Evolutionary conservation across 768 basidiomycete genomes (phyloP), one percentile per base, ranked within the genome.

Genomic region (Kwoniella mangroviensis): DNA sequence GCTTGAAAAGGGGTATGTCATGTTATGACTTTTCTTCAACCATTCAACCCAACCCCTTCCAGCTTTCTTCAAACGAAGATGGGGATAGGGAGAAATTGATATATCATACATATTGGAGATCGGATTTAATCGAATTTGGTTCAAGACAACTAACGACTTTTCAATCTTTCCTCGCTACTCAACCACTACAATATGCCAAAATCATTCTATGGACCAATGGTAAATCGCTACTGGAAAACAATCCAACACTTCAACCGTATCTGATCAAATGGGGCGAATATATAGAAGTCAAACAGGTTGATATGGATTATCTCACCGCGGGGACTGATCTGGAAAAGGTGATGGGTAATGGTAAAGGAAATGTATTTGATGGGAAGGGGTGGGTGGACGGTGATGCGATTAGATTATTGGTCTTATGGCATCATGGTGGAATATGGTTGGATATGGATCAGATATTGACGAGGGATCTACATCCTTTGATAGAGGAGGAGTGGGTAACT

Each of bases 401-500:
- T n/a, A 86, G 96, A 61, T 79, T 98, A 73, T 84, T 99, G 69
- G 88, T 94, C 34, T 84, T 97, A 42, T 98, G 94, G 92, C 89
- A 88, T 70, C 89, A 88, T 77, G 96, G 96, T 1, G 96, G 96
- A 0, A 88, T 97, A 24, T 98, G 96, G 96, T 86, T 98, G 57
- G 96, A 99, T 81, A 97, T 98, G 94, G 96, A 99, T 83, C 92
- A 92, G 61, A 86, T 98, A 65, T 85, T 98, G 72, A 96, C 93
- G 55, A 86, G 96, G 65, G 92, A 94, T 84, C 84, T 98, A 42
- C 86, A 89, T 2, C 94, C 95, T 10, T 85, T 98, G 65, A 86
- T 92, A 6, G 95, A 97, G 81, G 91, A 93, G 77, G 96, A 99
- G 83, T 99, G 95, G 80, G 93, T 98, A 11, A 96, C 93, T 1